Conservation (phyloP, 1,139 yeast genomes). For the Protomyces macrosporus region DNA sequence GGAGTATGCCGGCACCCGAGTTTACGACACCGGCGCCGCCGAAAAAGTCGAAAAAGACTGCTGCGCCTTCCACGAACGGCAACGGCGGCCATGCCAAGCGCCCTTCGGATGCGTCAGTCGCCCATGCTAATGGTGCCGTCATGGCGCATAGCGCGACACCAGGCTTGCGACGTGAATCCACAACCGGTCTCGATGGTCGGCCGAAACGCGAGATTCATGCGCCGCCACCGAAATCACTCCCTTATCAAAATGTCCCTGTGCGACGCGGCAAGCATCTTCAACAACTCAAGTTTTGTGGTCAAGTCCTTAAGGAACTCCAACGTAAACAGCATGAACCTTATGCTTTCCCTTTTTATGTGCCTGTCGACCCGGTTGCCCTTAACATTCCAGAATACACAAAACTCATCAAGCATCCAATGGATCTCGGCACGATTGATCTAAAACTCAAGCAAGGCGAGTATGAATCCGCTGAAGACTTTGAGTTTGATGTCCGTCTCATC, state of each 20-base stretch:
- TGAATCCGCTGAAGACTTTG: slow-evolving; percentile 83
- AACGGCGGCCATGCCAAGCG: too few relatives aligned
- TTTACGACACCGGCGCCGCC: slow-evolving; percentile 1
- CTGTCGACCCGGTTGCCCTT: slow-evolving; percentile 92
- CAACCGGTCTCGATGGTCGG: slow-evolving; percentile 54
- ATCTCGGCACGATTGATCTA: slow-evolving; percentile 73
- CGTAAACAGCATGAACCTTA: slow-evolving; percentile 78
- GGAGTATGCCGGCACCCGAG: slow-evolving; percentile 73
- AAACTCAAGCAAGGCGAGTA: slow-evolving; percentile 82
- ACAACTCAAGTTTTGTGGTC: slow-evolving; percentile 80
- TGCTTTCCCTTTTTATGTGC: slow-evolving; percentile 84
- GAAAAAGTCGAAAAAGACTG: slow-evolving; percentile 34
- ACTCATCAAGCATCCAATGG: slow-evolving; percentile 89
- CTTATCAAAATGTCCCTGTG: slow-evolving; percentile 77
- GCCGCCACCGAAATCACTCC: slow-evolving; percentile 89
- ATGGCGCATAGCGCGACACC: slow-evolving; percentile 36
- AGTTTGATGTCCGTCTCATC: slow-evolving; percentile 71
- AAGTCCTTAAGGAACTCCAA: slow-evolving; percentile 70
- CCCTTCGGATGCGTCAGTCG: background rate
- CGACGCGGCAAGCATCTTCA: slow-evolving; percentile 87
- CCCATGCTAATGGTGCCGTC: background rate
- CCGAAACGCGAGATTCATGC: slow-evolving; percentile 97
- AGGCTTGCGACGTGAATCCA: slow-evolving; percentile 57
- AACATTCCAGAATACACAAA: slow-evolving; percentile 87
- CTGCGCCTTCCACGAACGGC: slow-evolving; percentile 20